Percentiles rank a stretch among this genome's conserved stretches.
Evolutionary conservation across 2,329 filamentous ascomycete species (phyloP).

Genomic region (Phialophora chinensis): DNA sequence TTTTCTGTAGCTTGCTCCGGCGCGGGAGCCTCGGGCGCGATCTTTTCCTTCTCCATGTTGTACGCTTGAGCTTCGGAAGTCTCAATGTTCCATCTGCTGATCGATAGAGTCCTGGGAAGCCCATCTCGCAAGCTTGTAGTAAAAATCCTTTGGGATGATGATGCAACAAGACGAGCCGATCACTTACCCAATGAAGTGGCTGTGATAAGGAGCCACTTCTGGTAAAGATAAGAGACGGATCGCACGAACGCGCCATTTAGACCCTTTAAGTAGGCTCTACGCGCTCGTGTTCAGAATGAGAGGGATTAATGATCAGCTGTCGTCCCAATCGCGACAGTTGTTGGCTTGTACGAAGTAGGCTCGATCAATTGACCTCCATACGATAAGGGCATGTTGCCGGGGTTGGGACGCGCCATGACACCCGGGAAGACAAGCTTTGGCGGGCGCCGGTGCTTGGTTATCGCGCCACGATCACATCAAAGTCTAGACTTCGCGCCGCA

Average conservation of each 20-base stretch:
- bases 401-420: background rate
- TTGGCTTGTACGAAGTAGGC: background rate
- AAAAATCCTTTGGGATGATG: background rate
- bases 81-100: background rate
- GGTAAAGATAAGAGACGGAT: background rate
- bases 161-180: background rate
- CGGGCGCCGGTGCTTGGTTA: background rate
- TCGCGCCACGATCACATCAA: background rate
- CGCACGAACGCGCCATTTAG: background rate
- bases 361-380: background rate
- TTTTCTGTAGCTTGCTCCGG: background rate
- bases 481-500: too few relatives aligned
- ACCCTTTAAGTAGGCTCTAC: background rate
- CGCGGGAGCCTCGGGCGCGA: background rate
- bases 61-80: background rate
- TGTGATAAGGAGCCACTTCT: conserved; percentile 12
- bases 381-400: background rate
- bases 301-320: background rate
- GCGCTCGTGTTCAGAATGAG: background rate
- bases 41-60: conserved; percentile 10
- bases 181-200: conserved; percentile 8
- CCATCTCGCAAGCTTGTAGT: background rate
- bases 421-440: background rate
- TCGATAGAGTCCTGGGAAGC: background rate
- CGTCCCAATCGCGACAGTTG: background rate